Evolutionary conservation across 2,329 filamentous ascomycete species (phyloP).

Genomic region (Hypoxylon rubiginosum): DNA sequence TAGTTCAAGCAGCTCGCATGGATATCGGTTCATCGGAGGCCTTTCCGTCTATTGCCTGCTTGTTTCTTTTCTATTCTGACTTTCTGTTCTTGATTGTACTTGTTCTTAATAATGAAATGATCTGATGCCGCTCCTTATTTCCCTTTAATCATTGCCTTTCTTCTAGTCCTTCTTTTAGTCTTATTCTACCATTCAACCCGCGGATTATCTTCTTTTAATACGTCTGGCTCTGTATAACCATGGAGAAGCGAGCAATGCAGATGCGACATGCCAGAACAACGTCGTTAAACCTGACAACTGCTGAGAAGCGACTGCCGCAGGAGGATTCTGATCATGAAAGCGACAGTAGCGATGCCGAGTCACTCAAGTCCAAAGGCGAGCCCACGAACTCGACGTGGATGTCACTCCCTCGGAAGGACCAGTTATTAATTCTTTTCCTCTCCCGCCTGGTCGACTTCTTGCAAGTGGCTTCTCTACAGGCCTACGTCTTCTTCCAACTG

Average conservation of each 20-base stretch:
- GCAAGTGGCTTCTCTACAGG: slow-evolving; percentile 76
- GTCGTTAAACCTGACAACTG: slow-evolving; percentile 35
- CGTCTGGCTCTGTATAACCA: slow-evolving; percentile 5
- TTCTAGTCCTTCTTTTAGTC: not conserved
- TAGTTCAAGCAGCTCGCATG: slow-evolving; percentile 11
- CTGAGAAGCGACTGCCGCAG: slow-evolving; percentile 33
- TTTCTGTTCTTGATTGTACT: no score
- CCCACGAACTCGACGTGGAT: slow-evolving; percentile 70
- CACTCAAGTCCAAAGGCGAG: slow-evolving; percentile 37
- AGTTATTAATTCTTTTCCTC: slow-evolving; percentile 77
- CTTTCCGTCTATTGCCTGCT: not conserved
- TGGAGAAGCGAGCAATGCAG: slow-evolving; percentile 20
- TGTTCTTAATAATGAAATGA: slow-evolving; percentile 1
- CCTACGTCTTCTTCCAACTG: slow-evolving; percentile 83
- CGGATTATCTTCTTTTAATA: not conserved
- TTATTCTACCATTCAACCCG: not conserved
- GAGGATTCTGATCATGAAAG: slow-evolving; percentile 38
- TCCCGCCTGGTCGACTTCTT: slow-evolving; percentile 80
- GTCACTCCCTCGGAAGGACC: slow-evolving; percentile 77
- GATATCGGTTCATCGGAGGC: slow-evolving; percentile 2
- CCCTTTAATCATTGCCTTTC: not conserved
- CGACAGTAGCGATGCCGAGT: slow-evolving; percentile 38
- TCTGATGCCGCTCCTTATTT: slow-evolving; percentile 12
- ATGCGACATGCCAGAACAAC: slow-evolving; percentile 42
- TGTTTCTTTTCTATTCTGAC: slow-evolving; percentile 5